These are phyloP conservation scores for Fallopia convolvulus DNA, from an alignment of 148 eudicot species.

Conservation along the genomic window DNA sequence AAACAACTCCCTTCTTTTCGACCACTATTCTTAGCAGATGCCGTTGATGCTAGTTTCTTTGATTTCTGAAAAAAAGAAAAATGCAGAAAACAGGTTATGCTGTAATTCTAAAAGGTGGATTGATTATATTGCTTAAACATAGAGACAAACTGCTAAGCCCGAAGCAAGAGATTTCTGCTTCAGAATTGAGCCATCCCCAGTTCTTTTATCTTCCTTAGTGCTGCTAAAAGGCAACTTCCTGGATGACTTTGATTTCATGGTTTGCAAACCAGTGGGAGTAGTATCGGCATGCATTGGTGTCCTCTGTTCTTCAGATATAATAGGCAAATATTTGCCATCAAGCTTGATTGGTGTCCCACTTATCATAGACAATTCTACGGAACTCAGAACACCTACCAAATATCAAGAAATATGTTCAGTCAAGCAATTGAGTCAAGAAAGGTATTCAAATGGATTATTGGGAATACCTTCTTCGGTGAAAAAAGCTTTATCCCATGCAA, in stretches of 20 bases:
- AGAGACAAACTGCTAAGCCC: not conserved
- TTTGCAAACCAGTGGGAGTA: slow-evolving; percentile 18
- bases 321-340: slow-evolving; percentile 31
- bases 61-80: slow-evolving; percentile 3
- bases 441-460: slow-evolving; percentile 4
- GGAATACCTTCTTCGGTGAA: slow-evolving; percentile 81
- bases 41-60: slow-evolving; percentile 22
- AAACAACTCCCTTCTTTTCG: slow-evolving; percentile 32
- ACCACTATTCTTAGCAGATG: slow-evolving; percentile 23
- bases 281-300: not conserved
- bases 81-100: not conserved
- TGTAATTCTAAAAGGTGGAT: not conserved
- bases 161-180: slow-evolving; percentile 24
- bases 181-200: slow-evolving; percentile 12
- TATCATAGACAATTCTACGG: slow-evolving; percentile 66
- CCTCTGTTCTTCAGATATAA: slow-evolving; percentile 34
- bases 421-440: not conserved
- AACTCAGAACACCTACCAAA: slow-evolving; percentile 67
- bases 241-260: slow-evolving; percentile 19
- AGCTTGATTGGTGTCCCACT: slow-evolving; percentile 33
- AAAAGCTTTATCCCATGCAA: slow-evolving; percentile 97
- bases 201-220: slow-evolving; percentile 18
- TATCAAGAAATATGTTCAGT: slow-evolving; percentile 3
- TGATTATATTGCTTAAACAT: not conserved
- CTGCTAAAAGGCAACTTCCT: slow-evolving; percentile 20